phyloP scores from a whole-genome alignment of 129 eudicot species.

The Calendula officinalis region DNA sequence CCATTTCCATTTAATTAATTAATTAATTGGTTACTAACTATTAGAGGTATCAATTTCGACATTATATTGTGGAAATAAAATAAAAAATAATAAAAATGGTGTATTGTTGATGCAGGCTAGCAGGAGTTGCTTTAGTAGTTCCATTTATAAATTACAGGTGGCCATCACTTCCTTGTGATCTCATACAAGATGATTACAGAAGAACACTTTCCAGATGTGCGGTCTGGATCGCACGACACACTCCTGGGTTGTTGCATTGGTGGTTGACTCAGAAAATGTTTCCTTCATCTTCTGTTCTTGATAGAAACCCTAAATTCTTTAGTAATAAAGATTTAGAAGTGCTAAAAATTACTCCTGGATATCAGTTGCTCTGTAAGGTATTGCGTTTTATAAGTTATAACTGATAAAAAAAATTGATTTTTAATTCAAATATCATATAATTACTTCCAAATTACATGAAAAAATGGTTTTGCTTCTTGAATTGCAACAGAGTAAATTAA shows the following conservation, averaged over 20 bases:
- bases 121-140: constrained; percentile 81
- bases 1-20: background rate
- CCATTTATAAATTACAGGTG: constrained; percentile 80
- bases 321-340: constrained; percentile 71
- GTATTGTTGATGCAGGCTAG: constrained; percentile 49
- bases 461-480: constrained; percentile 15
- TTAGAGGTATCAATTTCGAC: background rate
- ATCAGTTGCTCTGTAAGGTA: constrained; percentile 89
- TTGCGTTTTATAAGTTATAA: background rate
- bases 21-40: background rate
- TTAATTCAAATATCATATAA: background rate
- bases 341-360: constrained; percentile 85
- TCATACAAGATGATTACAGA: constrained; percentile 74
- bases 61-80: constrained; percentile 11
- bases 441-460: background rate
- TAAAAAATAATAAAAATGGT: background rate
- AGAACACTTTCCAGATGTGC: constrained; percentile 53
- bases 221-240: constrained; percentile 44
- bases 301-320: constrained; percentile 74
- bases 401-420: background rate
- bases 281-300: constrained; percentile 81
- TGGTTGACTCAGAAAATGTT: constrained; percentile 86
- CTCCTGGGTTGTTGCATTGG: constrained; percentile 90
- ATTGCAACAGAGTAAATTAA: constrained; percentile 56
- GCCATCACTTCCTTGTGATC: constrained; percentile 73